Evolutionary conservation across 805 yeast species (phyloP).

Genomic region (Starmerella apicola): DNA sequence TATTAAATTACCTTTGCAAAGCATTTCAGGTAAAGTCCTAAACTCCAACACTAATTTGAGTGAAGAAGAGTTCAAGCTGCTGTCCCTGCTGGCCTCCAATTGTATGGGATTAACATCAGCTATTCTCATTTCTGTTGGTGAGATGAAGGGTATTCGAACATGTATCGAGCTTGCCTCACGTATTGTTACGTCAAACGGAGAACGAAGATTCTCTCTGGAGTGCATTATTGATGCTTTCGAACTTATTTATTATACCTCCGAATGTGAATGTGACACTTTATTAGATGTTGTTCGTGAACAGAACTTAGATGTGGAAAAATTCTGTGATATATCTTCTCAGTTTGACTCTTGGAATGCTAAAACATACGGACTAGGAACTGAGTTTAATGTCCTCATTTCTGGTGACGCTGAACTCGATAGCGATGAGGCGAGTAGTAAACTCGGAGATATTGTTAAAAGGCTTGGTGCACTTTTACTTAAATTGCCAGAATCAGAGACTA

Average conservation of each 20-base stretch:
- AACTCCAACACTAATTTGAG: background rate
- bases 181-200: background rate
- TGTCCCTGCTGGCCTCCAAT: slow-evolving; percentile 42
- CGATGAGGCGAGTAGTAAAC: slow-evolving; percentile 8
- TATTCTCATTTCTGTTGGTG: slow-evolving; percentile 1
- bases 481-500: slow-evolving; percentile 28
- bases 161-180: background rate
- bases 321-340: background rate
- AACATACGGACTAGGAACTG: slow-evolving; percentile 24
- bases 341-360: slow-evolving; percentile 13
- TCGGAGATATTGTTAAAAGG: slow-evolving; percentile 10
- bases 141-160: background rate
- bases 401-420: background rate
- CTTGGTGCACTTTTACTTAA: slow-evolving; percentile 7
- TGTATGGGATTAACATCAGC: slow-evolving; percentile 49
- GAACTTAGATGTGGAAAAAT: background rate
- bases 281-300: slow-evolving; percentile 7
- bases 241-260: background rate
- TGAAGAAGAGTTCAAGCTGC: background rate
- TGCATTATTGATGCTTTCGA: background rate
- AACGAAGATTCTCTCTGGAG: background rate
- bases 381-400: slow-evolving; percentile 17
- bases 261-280: slow-evolving; percentile 1
- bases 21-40: background rate
- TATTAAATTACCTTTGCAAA: slow-evolving; percentile 26